Conservation (phyloP, 345 rosid genomes). For the Eucalyptus paniculata region DNA sequence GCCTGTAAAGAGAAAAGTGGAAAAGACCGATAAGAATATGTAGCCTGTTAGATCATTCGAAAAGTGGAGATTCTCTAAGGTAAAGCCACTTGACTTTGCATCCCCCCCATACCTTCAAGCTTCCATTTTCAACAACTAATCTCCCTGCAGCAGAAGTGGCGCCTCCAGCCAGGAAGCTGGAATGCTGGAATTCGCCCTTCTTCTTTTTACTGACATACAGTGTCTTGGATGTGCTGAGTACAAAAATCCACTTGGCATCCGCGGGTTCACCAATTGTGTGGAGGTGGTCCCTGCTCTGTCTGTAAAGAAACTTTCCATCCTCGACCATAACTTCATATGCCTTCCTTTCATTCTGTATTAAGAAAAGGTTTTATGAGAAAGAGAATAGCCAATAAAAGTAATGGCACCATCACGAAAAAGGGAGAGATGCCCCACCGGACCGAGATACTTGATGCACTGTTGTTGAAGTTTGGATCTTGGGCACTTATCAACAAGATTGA, state of each 20-base stretch:
- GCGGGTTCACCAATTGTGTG: conserved; percentile 24
- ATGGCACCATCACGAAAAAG: background rate
- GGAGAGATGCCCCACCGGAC: conserved; percentile 44
- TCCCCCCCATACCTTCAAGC: conserved; percentile 34
- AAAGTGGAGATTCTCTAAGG: background rate
- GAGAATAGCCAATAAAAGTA: background rate
- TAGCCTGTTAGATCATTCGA: background rate
- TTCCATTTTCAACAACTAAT: conserved; percentile 48
- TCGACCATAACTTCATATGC: conserved; percentile 65
- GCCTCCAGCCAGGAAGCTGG: conserved; percentile 95
- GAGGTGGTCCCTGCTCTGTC: conserved; percentile 53
- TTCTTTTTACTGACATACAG: conserved; percentile 74
- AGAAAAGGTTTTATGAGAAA: background rate
- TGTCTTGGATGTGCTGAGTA: conserved; percentile 62
- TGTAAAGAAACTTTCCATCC: conserved; percentile 58
- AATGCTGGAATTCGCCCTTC: conserved; percentile 84
- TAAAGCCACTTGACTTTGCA: background rate
- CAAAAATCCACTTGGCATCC: conserved; percentile 86
- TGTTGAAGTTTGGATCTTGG: conserved; percentile 64
- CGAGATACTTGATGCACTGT: conserved; percentile 92
- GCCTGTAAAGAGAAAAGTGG: conserved; percentile 28
- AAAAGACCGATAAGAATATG: background rate
- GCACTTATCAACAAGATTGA: conserved; percentile 61
- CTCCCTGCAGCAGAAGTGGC: conserved; percentile 80
- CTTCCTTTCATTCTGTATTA: conserved; percentile 64